Evolutionary conservation across 2,329 filamentous ascomycete genomes (phyloP).

Genomic region (Penicillium sp.): DNA sequence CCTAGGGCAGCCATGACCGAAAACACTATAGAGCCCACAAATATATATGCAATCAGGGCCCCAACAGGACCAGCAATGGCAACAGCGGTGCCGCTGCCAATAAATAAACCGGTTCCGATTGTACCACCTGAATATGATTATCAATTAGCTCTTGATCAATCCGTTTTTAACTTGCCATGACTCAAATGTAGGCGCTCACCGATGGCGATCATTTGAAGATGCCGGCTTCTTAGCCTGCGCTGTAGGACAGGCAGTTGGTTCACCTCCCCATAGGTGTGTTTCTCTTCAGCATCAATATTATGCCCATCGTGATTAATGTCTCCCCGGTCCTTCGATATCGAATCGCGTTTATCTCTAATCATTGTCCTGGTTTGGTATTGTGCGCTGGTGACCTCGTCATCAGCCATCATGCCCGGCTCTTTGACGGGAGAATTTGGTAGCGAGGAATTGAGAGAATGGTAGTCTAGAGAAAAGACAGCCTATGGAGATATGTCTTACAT

Average conservation of each 20-base stretch:
- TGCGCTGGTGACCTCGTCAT: slow-evolving; percentile 6
- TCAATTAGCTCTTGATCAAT: not conserved
- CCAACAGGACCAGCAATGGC: slow-evolving; percentile 69
- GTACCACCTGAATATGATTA: slow-evolving; percentile 59
- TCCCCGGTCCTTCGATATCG: slow-evolving; percentile 3
- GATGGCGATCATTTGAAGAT: slow-evolving; percentile 22
- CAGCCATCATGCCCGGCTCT: not conserved
- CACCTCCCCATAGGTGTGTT: slow-evolving; percentile 10
- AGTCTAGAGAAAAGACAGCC: not conserved
- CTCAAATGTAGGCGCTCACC: slow-evolving; percentile 4
- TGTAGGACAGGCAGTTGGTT: slow-evolving; percentile 17
- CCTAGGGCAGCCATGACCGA: slow-evolving; percentile 71
- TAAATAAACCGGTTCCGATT: slow-evolving; percentile 75
- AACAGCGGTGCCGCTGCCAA: slow-evolving; percentile 69
- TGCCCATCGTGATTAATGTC: not conserved
- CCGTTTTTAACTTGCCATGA: not conserved
- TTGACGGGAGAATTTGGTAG: not conserved
- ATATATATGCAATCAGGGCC: slow-evolving; percentile 70
- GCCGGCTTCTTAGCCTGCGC: slow-evolving; percentile 17
- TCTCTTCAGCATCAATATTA: slow-evolving; percentile 14
- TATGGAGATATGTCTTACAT: not conserved
- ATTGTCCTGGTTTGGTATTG: not conserved
- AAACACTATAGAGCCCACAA: slow-evolving; percentile 75
- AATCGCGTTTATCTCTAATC: slow-evolving; percentile 2
- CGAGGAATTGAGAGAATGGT: not conserved